These are phyloP conservation scores for Trichoderma reesei DNA, from an alignment of 495 filamentous ascomycete genomes.

Conservation along the genomic window DNA sequence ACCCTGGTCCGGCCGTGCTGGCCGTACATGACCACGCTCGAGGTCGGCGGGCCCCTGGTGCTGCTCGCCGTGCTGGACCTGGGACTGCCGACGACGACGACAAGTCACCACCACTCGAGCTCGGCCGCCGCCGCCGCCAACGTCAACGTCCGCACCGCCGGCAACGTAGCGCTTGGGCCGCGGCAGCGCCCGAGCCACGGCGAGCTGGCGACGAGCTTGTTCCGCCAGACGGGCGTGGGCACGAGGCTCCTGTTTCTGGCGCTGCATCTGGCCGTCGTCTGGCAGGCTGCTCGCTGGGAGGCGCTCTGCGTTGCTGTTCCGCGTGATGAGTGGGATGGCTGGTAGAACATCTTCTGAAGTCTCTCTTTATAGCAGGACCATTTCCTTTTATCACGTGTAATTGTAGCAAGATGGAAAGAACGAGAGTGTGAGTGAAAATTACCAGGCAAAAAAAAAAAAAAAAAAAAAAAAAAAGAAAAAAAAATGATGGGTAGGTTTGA, in stretches of 20 bases:
- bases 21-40: constrained; percentile 31
- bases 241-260: constrained; percentile 26
- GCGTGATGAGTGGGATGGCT: not conserved
- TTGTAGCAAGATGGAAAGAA: not conserved
- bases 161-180: too few species aligned
- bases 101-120: constrained; percentile 10
- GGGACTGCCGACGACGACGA: constrained; percentile 16
- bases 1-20: constrained; percentile 34
- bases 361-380: too few species aligned
- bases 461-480: too few species aligned
- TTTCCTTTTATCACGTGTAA: not conserved
- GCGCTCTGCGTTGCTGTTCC: constrained; percentile 24
- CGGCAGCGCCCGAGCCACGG: constrained; percentile 13
- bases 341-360: not conserved
- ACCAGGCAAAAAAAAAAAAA: too few species aligned
- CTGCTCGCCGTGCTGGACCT: constrained; percentile 32
- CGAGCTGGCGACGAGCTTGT: constrained; percentile 10
- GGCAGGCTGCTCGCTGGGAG: constrained; percentile 25
- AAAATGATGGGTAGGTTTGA: too few species aligned
- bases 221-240: constrained; percentile 22
- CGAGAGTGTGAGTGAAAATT: too few species aligned
- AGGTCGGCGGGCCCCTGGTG: constrained; percentile 26
- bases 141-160: too few species aligned
- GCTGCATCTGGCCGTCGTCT: constrained; percentile 30
- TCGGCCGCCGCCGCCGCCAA: too few species aligned